Base-by-base conservation (phyloP, 192 early-diverging fungal species). In the Spizellomyces sp. region DNA sequence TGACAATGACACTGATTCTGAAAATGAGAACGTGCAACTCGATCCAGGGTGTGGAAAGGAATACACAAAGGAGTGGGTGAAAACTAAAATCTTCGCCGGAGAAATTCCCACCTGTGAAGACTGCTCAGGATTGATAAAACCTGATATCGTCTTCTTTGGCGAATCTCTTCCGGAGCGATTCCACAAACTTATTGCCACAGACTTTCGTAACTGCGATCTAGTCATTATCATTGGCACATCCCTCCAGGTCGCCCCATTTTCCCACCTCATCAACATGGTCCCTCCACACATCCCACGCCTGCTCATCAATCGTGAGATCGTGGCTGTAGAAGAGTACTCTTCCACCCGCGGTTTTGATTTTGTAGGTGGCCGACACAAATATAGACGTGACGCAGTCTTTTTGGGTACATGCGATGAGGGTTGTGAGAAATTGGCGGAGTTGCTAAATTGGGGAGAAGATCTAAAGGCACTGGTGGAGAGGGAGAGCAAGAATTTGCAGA, bases 61-160 rank as follows among this genome's bases (percentile, higher is more conserved):
- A 14, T 78, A 64, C 66, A 58, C 69, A 14, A 72, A 71, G 41
- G 58, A 58, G 45, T 71, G 45, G 62, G 70, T 79, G 8, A 73
- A 75, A 50, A 56, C 45, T 4, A 65, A 57, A 36, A 76, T 82
- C 52, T 71, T 79, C 58, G 59, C 27, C 62, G 36, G 84, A 36
- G 75, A 81, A 44, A 87, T 94, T 15, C 93, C 95, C 6, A 78
- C 75, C 21, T 99, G 95, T 70, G 58, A 62, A 10, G 9, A 56
- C 12, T 96, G 95, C 77, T 60, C 74, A 19, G 83, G 88, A 5
- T 76, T 92, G 17, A 88, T 98, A 73, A 98, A 99, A 71, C 96
- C 95, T 8, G 89, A 95, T 67, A 98, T 99, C 66, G 95, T 94
- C 0, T 99, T 99, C 71, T 99, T 99, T 81, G 95, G 95, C 17